Evolutionary conservation across 2,329 filamentous ascomycete genomes (phyloP).

Genomic region (Xylaria hypoxylon): DNA sequence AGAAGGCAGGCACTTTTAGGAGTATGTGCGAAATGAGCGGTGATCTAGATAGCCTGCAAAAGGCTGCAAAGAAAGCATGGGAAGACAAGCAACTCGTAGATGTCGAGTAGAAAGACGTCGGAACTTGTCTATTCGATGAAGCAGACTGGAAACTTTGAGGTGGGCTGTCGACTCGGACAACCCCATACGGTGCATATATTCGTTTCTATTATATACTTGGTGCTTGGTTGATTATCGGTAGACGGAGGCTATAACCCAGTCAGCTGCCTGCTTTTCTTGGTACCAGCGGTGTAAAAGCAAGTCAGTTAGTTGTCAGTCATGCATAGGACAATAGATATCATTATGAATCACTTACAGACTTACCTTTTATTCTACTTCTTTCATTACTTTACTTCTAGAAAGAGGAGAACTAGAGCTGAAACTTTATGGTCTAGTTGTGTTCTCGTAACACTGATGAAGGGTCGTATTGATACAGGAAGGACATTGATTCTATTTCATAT

Average conservation of each 20-base stretch:
- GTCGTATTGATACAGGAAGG: neutral
- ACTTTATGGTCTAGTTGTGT: too few species aligned
- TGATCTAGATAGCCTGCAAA: conserved; percentile 63
- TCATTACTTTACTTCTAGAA: neutral
- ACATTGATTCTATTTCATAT: neutral
- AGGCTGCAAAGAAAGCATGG: conserved; percentile 67
- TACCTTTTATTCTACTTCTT: neutral
- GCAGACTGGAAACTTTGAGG: neutral
- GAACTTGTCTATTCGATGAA: conserved; percentile 8
- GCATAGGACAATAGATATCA: conserved; percentile 21
- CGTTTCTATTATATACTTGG: conserved; percentile 24
- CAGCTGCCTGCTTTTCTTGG: neutral
- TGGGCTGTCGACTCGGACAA: neutral
- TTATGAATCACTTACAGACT: neutral
- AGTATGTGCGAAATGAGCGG: conserved; percentile 75
- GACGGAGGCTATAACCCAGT: neutral
- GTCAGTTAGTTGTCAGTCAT: conserved; percentile 5
- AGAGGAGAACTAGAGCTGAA: too few species aligned
- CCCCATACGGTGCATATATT: conserved; percentile 7
- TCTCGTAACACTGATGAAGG: too few species aligned
- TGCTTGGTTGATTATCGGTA: conserved; percentile 10
- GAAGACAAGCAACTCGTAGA: conserved; percentile 56
- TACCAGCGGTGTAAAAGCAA: conserved; percentile 13
- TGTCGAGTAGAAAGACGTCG: conserved; percentile 48
- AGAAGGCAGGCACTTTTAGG: conserved; percentile 72